These are phyloP conservation scores for Agroathelia rolfsii DNA, from an alignment of 1,284 basidiomycete genomes.

Conservation along the genomic window DNA sequence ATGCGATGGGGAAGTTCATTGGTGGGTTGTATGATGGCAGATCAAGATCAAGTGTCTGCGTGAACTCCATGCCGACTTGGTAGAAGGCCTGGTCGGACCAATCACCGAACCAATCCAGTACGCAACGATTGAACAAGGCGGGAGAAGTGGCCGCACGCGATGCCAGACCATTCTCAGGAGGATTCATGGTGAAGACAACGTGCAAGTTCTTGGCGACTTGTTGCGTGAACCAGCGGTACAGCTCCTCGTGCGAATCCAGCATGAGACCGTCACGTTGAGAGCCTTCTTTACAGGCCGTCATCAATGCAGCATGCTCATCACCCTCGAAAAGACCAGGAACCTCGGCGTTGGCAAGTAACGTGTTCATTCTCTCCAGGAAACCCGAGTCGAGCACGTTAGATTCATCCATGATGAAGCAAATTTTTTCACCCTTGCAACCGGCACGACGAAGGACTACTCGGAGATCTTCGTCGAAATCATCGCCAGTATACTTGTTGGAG, in stretches of 20 bases:
- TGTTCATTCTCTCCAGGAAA: conserved; percentile 99
- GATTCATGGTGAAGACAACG: conserved; percentile 99
- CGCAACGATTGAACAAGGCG: conserved; percentile 95
- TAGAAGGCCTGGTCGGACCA: conserved; percentile 98
- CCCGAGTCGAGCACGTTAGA: conserved; percentile 98
- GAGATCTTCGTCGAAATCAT: conserved; percentile 97
- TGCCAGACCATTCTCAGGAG: conserved; percentile 90
- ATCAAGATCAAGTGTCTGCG: conserved; percentile 84
- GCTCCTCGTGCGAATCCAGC: conserved; percentile 95
- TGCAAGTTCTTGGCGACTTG: conserved; percentile 96
- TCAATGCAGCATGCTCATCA: conserved; percentile 91
- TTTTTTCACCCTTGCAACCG: conserved; percentile 97
- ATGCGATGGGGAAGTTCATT: conserved; percentile 78
- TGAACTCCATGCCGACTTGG: conserved; percentile 95
- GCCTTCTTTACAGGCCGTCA: conserved; percentile 98
- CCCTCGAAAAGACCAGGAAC: conserved; percentile 98
- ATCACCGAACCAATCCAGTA: conserved; percentile 96
- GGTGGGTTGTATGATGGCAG: conserved; percentile 72
- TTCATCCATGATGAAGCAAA: conserved; percentile 99
- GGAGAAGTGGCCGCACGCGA: conserved; percentile 96
- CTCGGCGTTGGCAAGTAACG: conserved; percentile 97
- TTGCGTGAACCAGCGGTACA: conserved; percentile 95
- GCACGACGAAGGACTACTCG: conserved; percentile 87
- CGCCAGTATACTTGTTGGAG: conserved; percentile 96
- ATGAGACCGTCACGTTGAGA: conserved; percentile 96